phyloP scores from a whole-genome alignment of 805 yeast genomes.

The Saccharomycopsis microspora region DNA sequence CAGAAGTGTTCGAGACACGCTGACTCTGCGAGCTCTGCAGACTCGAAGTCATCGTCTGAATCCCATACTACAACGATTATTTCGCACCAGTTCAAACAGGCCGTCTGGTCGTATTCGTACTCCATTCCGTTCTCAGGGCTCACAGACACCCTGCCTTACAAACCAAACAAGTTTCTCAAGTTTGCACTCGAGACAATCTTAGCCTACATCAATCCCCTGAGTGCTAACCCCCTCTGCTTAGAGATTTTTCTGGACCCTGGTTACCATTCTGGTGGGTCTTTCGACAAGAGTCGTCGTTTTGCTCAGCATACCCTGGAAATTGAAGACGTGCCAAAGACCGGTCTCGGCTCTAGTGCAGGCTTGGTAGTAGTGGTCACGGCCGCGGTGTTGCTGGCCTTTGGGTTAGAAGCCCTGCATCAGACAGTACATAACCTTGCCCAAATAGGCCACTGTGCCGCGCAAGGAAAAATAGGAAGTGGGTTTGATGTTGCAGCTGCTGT shows the following conservation, averaged over 20 bases:
- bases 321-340: conserved; percentile 78
- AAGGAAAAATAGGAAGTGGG: conserved; percentile 92
- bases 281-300: conserved; percentile 29
- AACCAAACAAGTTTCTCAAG: neutral
- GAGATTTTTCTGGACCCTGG: too few species aligned
- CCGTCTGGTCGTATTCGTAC: conserved; percentile 38
- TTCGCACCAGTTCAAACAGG: too few species aligned
- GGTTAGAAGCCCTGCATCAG: conserved; percentile 16
- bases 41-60: conserved; percentile 6
- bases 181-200: conserved; percentile 35
- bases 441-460: conserved; percentile 86
- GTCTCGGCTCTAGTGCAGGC: conserved; percentile 94
- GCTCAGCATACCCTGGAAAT: conserved; percentile 50
- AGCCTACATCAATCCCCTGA: conserved; percentile 72
- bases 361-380: conserved; percentile 72
- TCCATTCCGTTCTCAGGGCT: conserved; percentile 47
- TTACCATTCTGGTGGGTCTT: conserved; percentile 19
- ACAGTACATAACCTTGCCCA: conserved; percentile 79
- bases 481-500: conserved; percentile 96
- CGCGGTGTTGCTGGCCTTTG: conserved; percentile 33
- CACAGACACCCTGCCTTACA: conserved; percentile 34
- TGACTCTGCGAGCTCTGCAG: neutral
- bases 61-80: conserved; percentile 7
- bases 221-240: neutral
- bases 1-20: conserved; percentile 49